Base-by-base conservation (phyloP, 805 yeast genomes). In the Wickerhamiella domercqiae region DNA sequence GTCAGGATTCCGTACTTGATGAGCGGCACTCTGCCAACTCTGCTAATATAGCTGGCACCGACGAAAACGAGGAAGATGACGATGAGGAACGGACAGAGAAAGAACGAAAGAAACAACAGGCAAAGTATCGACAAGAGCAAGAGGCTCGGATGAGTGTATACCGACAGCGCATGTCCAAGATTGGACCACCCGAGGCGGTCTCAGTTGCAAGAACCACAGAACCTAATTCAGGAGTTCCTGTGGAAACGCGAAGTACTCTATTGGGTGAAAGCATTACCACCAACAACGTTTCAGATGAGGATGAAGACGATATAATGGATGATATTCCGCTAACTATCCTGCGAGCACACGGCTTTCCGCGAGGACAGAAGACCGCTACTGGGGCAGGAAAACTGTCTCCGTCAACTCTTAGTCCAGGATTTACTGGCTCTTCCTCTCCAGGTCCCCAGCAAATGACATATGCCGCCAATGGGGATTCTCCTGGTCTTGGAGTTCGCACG, bases 321-420 rank as follows among this genome's bases (percentile, higher is more conserved):
- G 61, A 61, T 36, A 56, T 62, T 13, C 66, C 66, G 2, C 49
- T 61, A 25, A 62, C 59, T 11, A 54, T 61, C 33, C 43, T 62
- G 29, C 59, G 57, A 35, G 63, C 62, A 2, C 63, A 61, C 39
- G 57, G 59, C 6, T 55, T 60, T 44, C 64, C 64, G 4, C 33
- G 33, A 6, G 5, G 19, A 7, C n/a, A 20, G 14, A 30, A 30
- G 21, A 13, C 21, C 7, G 21, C 20, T 5, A 15, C 30, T 7
- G n/a, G n/a, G n/a, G n/a, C n/a, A n/a, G n/a, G n/a, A n/a, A n/a
- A n/a, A n/a, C n/a, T n/a, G n/a, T n/a, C n/a, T n/a, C n/a, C n/a
- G n/a, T n/a, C n/a, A n/a, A n/a, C n/a, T n/a, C n/a, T n/a, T n/a
- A n/a, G n/a, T n/a, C 30, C 30, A 17, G 7, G 5, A 17, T 28